A percentile compares a stretch with the other conserved stretches of the same genome.
Conservation (phyloP, 345 rosid species). For the Aquilaria malaccensis region DNA sequence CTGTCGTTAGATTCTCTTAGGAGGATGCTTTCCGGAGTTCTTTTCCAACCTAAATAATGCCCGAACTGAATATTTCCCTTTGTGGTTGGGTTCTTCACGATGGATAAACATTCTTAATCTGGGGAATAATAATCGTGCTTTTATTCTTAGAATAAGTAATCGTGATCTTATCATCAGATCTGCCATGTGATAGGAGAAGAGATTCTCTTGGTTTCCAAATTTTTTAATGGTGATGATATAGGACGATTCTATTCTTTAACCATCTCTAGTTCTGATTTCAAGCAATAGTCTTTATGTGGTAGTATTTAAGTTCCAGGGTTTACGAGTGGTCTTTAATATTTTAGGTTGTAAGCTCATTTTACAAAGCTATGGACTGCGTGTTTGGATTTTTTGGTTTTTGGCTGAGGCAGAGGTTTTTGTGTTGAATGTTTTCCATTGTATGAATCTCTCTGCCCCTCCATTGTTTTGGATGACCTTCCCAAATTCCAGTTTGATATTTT, state of each 20-base stretch:
- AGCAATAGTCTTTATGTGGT: too few relatives aligned
- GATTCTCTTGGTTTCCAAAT: constrained; percentile 6
- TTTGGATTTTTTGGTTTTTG: too few relatives aligned
- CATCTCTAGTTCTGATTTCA: too few relatives aligned
- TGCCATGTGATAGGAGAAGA: constrained; percentile 4
- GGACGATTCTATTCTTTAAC: background rate
- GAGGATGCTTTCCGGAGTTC: too few relatives aligned
- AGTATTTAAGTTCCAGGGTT: too few relatives aligned
- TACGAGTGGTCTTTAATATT: background rate
- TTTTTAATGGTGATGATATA: background rate
- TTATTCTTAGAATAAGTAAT: background rate
- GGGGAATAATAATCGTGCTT: constrained; percentile 12
- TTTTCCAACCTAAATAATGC: background rate
- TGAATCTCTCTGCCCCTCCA: background rate
- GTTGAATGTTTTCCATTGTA: background rate
- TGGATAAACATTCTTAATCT: constrained; percentile 2
- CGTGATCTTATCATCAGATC: constrained; percentile 11
- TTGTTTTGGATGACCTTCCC: background rate
- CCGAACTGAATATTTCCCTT: background rate
- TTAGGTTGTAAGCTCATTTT: background rate
- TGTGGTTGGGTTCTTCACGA: background rate
- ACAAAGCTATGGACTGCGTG: background rate
- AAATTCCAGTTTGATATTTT: too few relatives aligned
- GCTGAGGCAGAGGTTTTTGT: background rate
- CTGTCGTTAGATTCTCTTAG: constrained; percentile 1